Base-by-base conservation (phyloP, 805 yeast species). In the Metahyphopichia silvanorum region DNA sequence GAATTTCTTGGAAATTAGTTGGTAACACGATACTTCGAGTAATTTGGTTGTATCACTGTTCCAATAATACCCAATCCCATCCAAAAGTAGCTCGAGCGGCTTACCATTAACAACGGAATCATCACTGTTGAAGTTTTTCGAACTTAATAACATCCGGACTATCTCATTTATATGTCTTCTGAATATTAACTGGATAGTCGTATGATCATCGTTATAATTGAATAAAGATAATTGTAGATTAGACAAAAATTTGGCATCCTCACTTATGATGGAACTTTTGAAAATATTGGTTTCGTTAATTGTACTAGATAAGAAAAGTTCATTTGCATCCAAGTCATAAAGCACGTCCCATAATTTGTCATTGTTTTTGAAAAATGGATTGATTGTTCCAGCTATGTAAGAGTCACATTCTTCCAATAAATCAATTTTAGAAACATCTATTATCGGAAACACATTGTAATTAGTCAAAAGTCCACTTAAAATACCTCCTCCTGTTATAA, bases 311-410 rank as follows among this genome's bases (percentile, higher is more conserved):
- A 66, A 34, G 19, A 49, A 43, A 24, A 77, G 46, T 33, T 63
- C 69, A 28, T 71, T 72, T 0, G 66, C 31, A 45, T 81, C 88
- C 39, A 82, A 45, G 50, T 82, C 80, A 35, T 77, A 74, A 38
- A 76, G 67, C 20, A 77, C 51, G 51, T 82, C 85, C 82, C 84
- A 82, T 14, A 73, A 47, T 27, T 64, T 65, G 20, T 61, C 64
- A 35, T 71, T 71, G 20, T 72, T 66, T 45, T 76, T 77, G 48
- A 82, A 74, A 25, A 79, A 71, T 11, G 82, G 74, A 48, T 82
- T 82, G 25, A 82, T 76, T 3, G 87, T 80, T 3, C 91, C 91
- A 2, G 83, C 71, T 29, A 82, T 57, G 43, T 63, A 76, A 18
- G 58, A 59, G 19, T 45, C 60, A 39, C 60, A 66, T 32, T 48